These are phyloP conservation scores for Candida gigantensis DNA, from an alignment of 1,139 yeast species.

Conservation along the genomic window DNA sequence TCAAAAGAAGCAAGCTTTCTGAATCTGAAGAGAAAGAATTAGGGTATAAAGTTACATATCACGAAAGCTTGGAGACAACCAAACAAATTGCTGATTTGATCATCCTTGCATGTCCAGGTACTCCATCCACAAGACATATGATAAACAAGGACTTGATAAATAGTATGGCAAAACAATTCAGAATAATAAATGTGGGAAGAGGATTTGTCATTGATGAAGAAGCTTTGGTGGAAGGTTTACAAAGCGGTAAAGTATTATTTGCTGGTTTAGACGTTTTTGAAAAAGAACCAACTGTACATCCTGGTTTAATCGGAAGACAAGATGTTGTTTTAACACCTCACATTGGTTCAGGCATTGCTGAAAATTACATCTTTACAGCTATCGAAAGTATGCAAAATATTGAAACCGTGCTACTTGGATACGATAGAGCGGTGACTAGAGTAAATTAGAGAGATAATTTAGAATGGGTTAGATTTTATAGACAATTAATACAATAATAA, in stretches of 20 bases:
- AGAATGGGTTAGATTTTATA: no score
- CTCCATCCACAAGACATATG: constrained; percentile 57
- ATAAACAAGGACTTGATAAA: constrained; percentile 51
- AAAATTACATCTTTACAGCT: constrained; percentile 49
- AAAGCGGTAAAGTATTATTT: constrained; percentile 63
- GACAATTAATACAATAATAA: no score
- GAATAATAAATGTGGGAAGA: constrained; percentile 78
- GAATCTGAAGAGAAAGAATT: constrained; percentile 35
- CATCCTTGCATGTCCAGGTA: constrained; percentile 69
- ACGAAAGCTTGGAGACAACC: constrained; percentile 35
- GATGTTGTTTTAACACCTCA: constrained; percentile 81
- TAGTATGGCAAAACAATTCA: constrained; percentile 51
- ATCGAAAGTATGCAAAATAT: constrained; percentile 49
- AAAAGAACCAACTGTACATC: constrained; percentile 62
- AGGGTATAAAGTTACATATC: constrained; percentile 49
- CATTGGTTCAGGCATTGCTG: constrained; percentile 69
- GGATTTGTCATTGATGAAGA: constrained; percentile 73
- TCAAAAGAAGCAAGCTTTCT: constrained; percentile 54
- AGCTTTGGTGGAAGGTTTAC: constrained; percentile 67
- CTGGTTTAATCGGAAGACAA: constrained; percentile 54
- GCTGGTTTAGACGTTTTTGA: constrained; percentile 85
- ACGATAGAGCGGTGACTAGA: constrained; percentile 32
- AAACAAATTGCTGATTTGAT: constrained; percentile 54
- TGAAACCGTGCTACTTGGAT: constrained; percentile 34
- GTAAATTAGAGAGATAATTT: no score